These are phyloP conservation scores for Phytophthora idaei DNA, from an alignment of 352 stramenopile species.

Conservation along the genomic window DNA sequence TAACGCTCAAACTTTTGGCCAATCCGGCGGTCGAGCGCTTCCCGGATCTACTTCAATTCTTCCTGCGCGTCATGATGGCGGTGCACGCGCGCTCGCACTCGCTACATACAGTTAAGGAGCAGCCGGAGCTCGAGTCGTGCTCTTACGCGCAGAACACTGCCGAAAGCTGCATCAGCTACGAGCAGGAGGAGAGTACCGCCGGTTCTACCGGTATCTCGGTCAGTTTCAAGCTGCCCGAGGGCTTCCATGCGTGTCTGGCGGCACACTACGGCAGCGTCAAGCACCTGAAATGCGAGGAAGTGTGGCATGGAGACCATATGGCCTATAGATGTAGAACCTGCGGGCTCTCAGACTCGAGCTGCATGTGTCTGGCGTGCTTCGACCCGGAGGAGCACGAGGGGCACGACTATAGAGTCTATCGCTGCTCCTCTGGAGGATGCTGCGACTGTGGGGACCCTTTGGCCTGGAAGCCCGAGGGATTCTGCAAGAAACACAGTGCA, in stretches of 20 bases:
- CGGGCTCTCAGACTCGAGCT: conserved; percentile 85
- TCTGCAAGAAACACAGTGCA: conserved; percentile 73
- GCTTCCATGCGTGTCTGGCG: conserved; percentile 56
- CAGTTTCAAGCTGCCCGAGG: conserved; percentile 38
- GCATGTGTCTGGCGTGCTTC: conserved; percentile 86
- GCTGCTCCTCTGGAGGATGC: conserved; percentile 79
- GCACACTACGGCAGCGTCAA: conserved; percentile 67
- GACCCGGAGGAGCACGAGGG: conserved; percentile 79
- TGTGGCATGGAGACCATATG: conserved; percentile 90
- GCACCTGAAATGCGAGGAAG: conserved; percentile 82
- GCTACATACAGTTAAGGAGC: background rate
- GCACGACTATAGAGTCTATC: conserved; percentile 85
- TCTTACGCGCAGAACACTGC: conserved; percentile 43
- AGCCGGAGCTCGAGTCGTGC: conserved; percentile 5
- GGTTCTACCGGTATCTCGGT: conserved; percentile 15
- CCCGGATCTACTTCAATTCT: conserved; percentile 63
- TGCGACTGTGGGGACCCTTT: conserved; percentile 85
- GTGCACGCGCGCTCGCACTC: conserved; percentile 45
- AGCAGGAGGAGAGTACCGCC: conserved; percentile 33
- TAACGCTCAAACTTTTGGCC: conserved; percentile 41
- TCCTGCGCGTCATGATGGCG: conserved; percentile 65
- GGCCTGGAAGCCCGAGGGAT: conserved; percentile 77
- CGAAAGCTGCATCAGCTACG: conserved; percentile 41
- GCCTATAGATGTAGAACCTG: conserved; percentile 84
- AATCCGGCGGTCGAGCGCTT: conserved; percentile 37